Conservation (phyloP, 148 eudicot species). For the Rhododendron simsii region DNA sequence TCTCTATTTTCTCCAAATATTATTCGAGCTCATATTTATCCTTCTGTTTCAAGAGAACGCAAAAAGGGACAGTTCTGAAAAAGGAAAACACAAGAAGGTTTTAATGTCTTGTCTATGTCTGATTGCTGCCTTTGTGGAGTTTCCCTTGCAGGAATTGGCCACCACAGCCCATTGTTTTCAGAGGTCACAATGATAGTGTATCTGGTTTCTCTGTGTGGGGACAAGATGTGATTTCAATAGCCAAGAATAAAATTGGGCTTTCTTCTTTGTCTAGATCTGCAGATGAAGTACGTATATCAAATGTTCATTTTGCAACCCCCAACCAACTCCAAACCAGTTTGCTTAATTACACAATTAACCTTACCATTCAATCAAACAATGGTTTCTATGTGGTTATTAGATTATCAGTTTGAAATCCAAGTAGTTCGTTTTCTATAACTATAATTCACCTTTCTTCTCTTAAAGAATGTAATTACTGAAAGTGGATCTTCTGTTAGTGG, state of each 20-base stretch:
- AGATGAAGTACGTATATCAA: slow-evolving; percentile 51
- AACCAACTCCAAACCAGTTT: not conserved
- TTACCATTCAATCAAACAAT: not conserved
- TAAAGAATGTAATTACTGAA: not conserved
- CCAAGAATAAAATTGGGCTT: slow-evolving; percentile 80
- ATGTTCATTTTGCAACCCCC: not conserved
- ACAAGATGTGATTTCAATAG: slow-evolving; percentile 81
- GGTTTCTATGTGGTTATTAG: not conserved
- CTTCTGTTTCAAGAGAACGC: not conserved
- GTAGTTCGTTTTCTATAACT: not conserved
- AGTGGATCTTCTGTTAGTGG: not conserved
- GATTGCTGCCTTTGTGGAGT: slow-evolving; percentile 1
- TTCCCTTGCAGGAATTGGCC: slow-evolving; percentile 53
- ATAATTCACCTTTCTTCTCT: not conserved
- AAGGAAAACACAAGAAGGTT: not conserved
- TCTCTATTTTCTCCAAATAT: not conserved
- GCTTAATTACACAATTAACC: not conserved
- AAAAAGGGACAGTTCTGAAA: not conserved
- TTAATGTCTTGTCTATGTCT: not conserved
- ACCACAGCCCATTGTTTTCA: slow-evolving; percentile 54
- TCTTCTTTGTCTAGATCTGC: slow-evolving; percentile 62
- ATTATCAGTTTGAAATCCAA: not conserved
- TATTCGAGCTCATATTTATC: slow-evolving; percentile 1
- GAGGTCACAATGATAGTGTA: slow-evolving; percentile 79
- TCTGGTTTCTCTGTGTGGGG: slow-evolving; percentile 91